Conservation (phyloP, 257 asterid genomes). For the Anisodus acutangulus region DNA sequence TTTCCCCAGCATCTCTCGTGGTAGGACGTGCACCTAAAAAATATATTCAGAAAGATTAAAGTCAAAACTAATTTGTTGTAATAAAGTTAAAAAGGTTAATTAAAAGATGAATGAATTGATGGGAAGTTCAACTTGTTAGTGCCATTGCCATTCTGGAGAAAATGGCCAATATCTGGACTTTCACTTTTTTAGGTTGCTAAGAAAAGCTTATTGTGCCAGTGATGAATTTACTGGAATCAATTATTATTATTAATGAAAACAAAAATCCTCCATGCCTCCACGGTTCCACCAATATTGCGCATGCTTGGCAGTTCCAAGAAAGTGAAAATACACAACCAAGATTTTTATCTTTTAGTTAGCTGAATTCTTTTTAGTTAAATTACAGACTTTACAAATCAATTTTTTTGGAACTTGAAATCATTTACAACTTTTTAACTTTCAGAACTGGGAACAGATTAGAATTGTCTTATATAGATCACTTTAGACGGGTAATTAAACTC, state of each 20-base stretch:
- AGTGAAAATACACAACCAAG: slow-evolving; percentile 36
- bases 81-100: not conserved
- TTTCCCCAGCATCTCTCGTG: slow-evolving; percentile 73
- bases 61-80: slow-evolving; percentile 13
- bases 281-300: slow-evolving; percentile 51
- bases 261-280: not conserved
- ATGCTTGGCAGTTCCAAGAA: slow-evolving; percentile 75
- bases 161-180: slow-evolving; percentile 27
- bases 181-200: slow-evolving; percentile 29
- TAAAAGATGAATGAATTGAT: slow-evolving; percentile 12
- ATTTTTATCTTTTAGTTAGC: not conserved
- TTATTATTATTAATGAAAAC: slow-evolving; percentile 9
- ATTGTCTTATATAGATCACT: not conserved
- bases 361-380: slow-evolving; percentile 4
- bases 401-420: slow-evolving; percentile 39
- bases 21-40: slow-evolving; percentile 76
- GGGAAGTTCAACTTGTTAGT: not conserved
- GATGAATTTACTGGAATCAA: slow-evolving; percentile 4
- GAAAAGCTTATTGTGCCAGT: slow-evolving; percentile 22
- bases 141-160: slow-evolving; percentile 23
- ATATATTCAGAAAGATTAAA: not conserved
- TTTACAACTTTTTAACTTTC: slow-evolving; percentile 19
- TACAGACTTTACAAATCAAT: slow-evolving; percentile 21
- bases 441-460: not conserved
- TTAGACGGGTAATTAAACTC: not conserved